Evolutionary conservation across 176 grass and related monocot genomes (phyloP), one percentile per base, ranked within the genome.

Genomic region (Oryza officinalis): DNA sequence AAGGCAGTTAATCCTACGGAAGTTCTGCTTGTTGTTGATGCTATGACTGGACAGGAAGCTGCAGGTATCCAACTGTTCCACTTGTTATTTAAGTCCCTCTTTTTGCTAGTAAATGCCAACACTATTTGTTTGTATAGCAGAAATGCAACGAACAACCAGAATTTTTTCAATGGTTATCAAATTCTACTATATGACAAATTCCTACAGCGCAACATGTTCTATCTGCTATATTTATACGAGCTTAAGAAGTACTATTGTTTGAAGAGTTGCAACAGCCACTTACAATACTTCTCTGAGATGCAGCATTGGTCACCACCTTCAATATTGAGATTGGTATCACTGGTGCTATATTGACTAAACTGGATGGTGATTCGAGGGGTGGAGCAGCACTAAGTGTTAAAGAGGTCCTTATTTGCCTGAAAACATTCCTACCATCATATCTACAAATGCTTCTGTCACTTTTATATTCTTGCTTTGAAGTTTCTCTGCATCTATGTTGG

Each of bases 21-120:
- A 88, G 86, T 96, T 90, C 81, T 99, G 71, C 90, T 99, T 81
- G 96, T 99, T 30, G 96, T 99, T 76, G 96, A 99, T 91, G 96
- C 96, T 72, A 99, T 99, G 96, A 96, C 91, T 89, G 96, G 96
- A 18, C 93, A 99, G 78, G 96, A 99, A 96, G 96, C 96, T 75
- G 96, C 96, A 80, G 96, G 96, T 96, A 90, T 80, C 18, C 3
- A 47, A 33, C 46, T 84, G 33, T 41, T 68, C 31, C 35, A 69
- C 74, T 1, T 71, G 37, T 7, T 38, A 38, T 38, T 38, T 38
- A 38, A 38, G 37, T 38, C 37, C 37, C 37, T 38, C 37, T 38
- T 38, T 38, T 38, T 38, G 37, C 8, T 38, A 38, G 6, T 38
- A 38, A 38, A 38, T 1, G 37, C 7, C 37, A 38, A 38, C 37